Conservation (phyloP, 2,329 filamentous ascomycete genomes). For the Arthrobotrys musiformis region DNA sequence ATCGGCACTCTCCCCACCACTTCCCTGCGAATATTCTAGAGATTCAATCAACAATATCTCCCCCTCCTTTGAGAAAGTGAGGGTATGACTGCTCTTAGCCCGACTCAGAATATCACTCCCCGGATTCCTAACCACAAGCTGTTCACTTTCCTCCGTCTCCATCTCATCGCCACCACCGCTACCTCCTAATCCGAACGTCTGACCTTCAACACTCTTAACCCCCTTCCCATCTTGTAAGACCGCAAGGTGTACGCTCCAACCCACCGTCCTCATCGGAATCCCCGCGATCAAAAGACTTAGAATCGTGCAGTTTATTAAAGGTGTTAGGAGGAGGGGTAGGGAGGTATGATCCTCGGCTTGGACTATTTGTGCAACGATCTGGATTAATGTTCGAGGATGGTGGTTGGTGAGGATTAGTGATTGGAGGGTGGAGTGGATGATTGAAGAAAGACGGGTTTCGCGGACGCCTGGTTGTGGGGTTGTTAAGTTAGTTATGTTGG, state of each 20-base stretch:
- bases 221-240: slow-evolving; percentile 63
- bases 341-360: slow-evolving; percentile 74
- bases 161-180: slow-evolving; percentile 4
- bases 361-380: slow-evolving; percentile 81
- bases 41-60: slow-evolving; percentile 58
- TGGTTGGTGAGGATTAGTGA: slow-evolving; percentile 79
- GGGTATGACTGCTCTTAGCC: slow-evolving; percentile 44
- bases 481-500: too few species aligned
- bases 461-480: slow-evolving; percentile 71
- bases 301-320: slow-evolving; percentile 81
- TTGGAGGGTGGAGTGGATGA: slow-evolving; percentile 77
- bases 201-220: not conserved
- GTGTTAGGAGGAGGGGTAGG: slow-evolving; percentile 77
- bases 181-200: slow-evolving; percentile 8
- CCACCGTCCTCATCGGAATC: slow-evolving; percentile 79
- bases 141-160: slow-evolving; percentile 14
- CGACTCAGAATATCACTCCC: slow-evolving; percentile 35
- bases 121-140: slow-evolving; percentile 36
- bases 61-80: slow-evolving; percentile 57
- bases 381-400: slow-evolving; percentile 80
- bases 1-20: slow-evolving; percentile 48
- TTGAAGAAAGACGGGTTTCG: slow-evolving; percentile 82
- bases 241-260: slow-evolving; percentile 74
- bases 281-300: slow-evolving; percentile 83
- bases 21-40: slow-evolving; percentile 36